A percentile compares a stretch with the other conserved stretches of the same genome.
These are phyloP conservation scores for Cylindrotheca closterium DNA, from an alignment of 108 stramenopile species.

Conservation along the genomic window DNA sequence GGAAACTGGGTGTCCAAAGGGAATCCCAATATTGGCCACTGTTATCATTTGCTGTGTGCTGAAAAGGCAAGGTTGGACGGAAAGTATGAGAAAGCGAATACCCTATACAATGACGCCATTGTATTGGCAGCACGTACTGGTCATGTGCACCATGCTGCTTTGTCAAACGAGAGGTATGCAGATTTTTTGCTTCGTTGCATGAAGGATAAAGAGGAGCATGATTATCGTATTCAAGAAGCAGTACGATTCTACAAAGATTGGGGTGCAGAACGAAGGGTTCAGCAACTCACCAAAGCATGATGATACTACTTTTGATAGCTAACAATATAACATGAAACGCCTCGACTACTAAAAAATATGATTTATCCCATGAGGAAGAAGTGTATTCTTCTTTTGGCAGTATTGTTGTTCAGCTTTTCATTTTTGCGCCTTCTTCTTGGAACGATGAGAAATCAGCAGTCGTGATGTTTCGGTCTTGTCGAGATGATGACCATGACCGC, in stretches of 20 bases:
- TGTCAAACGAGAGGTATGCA: slow-evolving; percentile 8
- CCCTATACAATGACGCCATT: slow-evolving; percentile 5
- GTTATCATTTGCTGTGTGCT: slow-evolving; percentile 6
- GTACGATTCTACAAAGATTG: slow-evolving; percentile 1
- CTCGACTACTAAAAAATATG: too few species aligned
- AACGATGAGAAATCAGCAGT: too few species aligned
- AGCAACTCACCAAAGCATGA: too few species aligned
- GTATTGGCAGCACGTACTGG: slow-evolving; percentile 4
- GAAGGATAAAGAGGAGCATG: neutral
- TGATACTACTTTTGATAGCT: too few species aligned
- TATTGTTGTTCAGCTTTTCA: too few species aligned
- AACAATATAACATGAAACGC: too few species aligned
- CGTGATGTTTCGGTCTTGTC: too few species aligned
- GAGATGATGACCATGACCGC: too few species aligned
- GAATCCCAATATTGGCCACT: slow-evolving; percentile 21
- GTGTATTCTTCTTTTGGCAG: too few species aligned
- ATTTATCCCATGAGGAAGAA: too few species aligned
- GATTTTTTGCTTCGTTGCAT: neutral
- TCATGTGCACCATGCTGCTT: slow-evolving; percentile 5
- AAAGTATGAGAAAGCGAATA: neutral
- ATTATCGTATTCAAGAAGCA: slow-evolving; percentile 10
- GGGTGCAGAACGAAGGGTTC: slow-evolving; percentile 6
- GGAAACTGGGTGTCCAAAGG: slow-evolving; percentile 4
- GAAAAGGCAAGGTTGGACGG: neutral
- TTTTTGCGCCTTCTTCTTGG: too few species aligned